Conservation (phyloP, 495 filamentous ascomycete genomes). For the Antarctomyces pellizariae region DNA sequence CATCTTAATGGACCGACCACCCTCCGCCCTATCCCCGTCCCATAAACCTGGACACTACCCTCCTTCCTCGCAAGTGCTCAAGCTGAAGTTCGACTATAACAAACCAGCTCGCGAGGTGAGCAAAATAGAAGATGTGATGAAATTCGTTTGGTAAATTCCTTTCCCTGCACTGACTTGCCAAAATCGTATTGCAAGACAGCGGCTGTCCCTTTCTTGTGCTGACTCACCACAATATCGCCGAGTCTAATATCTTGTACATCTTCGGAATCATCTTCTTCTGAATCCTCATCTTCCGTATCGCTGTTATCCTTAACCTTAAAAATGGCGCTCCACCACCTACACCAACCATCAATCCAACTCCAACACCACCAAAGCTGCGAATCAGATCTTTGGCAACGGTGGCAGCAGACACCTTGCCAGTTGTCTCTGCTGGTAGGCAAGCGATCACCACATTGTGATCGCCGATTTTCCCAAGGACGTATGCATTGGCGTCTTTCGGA, state of each 20-base stretch:
- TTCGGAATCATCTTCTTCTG: no score
- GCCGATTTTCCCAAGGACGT: conserved; percentile 13
- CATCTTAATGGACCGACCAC: no score
- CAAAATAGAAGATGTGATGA: no score
- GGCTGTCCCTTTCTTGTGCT: conserved; percentile 5
- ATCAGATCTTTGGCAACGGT: conserved; percentile 13
- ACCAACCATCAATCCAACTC: conserved; percentile 19
- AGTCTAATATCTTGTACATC: conserved; percentile 22
- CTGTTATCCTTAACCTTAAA: conserved; percentile 3
- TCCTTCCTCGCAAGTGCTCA: no score
- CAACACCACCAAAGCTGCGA: conserved; percentile 16
- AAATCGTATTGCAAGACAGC: conserved; percentile 14
- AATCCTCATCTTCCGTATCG: no score
- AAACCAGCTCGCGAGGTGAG: no score
- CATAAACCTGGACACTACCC: no score
- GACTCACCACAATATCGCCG: conserved; percentile 18
- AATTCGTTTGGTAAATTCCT: no score
- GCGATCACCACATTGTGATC: conserved; percentile 17
- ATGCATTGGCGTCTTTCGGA: conserved; percentile 12
- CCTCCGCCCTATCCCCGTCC: no score
- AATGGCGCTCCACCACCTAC: conserved; percentile 20
- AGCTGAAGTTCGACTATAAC: no score
- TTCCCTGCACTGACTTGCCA: no score
- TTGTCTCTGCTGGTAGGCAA: conserved; percentile 14
- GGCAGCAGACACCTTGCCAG: conserved; percentile 14